These are phyloP conservation scores for Catharanthus roseus DNA, from an alignment of 257 asterid genomes.

Conservation along the genomic window DNA sequence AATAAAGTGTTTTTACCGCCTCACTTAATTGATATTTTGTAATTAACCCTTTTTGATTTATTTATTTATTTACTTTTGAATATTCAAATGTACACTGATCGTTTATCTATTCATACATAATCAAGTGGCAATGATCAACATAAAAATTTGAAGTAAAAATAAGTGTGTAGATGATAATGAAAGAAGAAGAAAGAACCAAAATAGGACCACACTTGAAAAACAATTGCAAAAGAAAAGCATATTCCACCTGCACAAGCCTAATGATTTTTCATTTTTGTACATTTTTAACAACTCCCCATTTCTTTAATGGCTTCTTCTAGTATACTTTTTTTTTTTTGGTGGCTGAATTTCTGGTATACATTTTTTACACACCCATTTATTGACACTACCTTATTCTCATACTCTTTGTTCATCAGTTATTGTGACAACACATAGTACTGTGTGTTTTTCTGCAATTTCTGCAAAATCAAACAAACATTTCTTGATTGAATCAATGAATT, in stretches of 20 bases:
- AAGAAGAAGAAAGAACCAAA: no score
- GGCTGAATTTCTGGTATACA: no score
- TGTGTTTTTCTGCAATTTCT: not conserved
- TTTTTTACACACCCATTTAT: no score
- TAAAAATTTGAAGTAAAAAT: not conserved
- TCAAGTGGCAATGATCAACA: not conserved
- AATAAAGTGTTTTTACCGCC: no score
- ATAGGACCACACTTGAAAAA: conserved; percentile 8
- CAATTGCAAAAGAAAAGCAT: not conserved
- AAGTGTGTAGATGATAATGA: not conserved
- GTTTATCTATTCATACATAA: not conserved
- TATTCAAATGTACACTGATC: no score
- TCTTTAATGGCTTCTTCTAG: not conserved
- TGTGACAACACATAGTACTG: not conserved
- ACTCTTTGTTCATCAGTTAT: no score
- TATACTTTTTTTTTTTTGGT: no score
- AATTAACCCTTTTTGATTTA: no score
- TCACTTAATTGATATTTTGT: no score
- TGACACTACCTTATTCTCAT: no score
- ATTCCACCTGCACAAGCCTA: conserved; percentile 19
- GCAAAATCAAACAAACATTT: not conserved
- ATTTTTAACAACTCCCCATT: not conserved
- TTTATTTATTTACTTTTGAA: no score
- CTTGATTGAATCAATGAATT: conserved; percentile 12
- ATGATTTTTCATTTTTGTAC: not conserved